Base-by-base conservation (phyloP, 164 flowering plant species). In the Umbilicus rupestris region DNA sequence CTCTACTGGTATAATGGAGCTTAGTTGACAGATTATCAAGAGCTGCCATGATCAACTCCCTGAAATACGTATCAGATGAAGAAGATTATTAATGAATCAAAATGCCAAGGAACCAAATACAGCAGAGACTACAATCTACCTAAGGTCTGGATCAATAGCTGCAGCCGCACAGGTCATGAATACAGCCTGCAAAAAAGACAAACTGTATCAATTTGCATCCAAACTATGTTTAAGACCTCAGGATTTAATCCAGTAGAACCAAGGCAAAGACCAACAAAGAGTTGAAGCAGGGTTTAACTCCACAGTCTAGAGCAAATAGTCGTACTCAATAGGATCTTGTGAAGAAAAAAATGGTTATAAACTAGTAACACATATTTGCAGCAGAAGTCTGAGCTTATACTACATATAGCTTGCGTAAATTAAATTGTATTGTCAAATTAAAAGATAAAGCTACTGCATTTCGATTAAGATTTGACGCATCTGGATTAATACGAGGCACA, bases 101-200 rank as follows among this genome's bases (percentile, higher is more conserved):
- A 69, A 39, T 44, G 20, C n/a, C 16, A 62, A 0, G 29, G 33
- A 39, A 66, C 63, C 3, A 63, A 39, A 64, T 26, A 37, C 29
- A 41, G 2, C 22, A 29, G 57, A 41, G 22, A 5, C 62, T 73
- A 55, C 6, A 45, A 1, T 14, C 19, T 71, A 90, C 98, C 99
- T 89, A 60, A 81, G 89, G 74, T 78, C 78, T 73, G 96, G 90
- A 78, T 85, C 80, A 71, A 83, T 82, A 14, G 97, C 95, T 49
- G 99, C 81, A 72, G 85, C 66, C 29, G 70, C 88, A 74, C 95
- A 86, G 24, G 87, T 77, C 87, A 84, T 85, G 79, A 91, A 94
- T 72, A 87, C 81, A 58, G 93, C 96, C 98, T 94, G 84, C 74
- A 80, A 11, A 6, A 47, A 35, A 35, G 66, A 71, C 37, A 26